These are phyloP conservation scores for Colletotrichum shisoi DNA, from an alignment of 2,329 filamentous ascomycete species.

Conservation along the genomic window DNA sequence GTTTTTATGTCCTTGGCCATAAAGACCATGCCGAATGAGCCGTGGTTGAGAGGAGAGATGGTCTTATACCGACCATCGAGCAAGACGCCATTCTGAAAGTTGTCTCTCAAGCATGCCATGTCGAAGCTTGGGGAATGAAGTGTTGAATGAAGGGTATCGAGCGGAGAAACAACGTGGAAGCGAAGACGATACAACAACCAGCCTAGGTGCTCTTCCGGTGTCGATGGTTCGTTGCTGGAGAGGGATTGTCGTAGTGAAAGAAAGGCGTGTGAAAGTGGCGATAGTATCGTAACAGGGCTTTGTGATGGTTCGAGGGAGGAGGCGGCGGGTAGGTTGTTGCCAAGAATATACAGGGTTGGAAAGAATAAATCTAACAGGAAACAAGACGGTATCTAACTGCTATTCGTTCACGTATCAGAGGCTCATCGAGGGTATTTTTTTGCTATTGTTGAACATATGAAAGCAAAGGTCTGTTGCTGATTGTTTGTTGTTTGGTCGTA, in stretches of 20 bases:
- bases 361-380: conserved; percentile 38
- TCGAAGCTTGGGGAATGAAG: conserved; percentile 44
- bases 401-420: conserved; percentile 50
- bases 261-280: background rate
- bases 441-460: conserved; percentile 37
- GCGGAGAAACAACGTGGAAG: conserved; percentile 21
- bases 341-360: conserved; percentile 35
- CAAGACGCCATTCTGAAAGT: conserved; percentile 79
- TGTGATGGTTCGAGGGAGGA: background rate
- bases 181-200: conserved; percentile 30
- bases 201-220: conserved; percentile 14
- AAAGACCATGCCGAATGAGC: conserved; percentile 99
- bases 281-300: background rate
- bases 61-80: conserved; percentile 91
- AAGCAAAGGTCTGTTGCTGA: conserved; percentile 37
- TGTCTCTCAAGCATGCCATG: conserved; percentile 87
- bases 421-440: conserved; percentile 50
- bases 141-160: conserved; percentile 36
- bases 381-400: conserved; percentile 42
- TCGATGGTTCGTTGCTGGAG: conserved; percentile 17
- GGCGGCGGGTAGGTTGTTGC: conserved; percentile 18
- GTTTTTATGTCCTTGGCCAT: conserved; percentile 82
- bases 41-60: conserved; percentile 94
- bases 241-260: conserved; percentile 1
- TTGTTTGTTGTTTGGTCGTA: conserved; percentile 37